These are phyloP conservation scores for Yarrowia sp. DNA, from an alignment of 805 yeast genomes.

Conservation along the genomic window DNA sequence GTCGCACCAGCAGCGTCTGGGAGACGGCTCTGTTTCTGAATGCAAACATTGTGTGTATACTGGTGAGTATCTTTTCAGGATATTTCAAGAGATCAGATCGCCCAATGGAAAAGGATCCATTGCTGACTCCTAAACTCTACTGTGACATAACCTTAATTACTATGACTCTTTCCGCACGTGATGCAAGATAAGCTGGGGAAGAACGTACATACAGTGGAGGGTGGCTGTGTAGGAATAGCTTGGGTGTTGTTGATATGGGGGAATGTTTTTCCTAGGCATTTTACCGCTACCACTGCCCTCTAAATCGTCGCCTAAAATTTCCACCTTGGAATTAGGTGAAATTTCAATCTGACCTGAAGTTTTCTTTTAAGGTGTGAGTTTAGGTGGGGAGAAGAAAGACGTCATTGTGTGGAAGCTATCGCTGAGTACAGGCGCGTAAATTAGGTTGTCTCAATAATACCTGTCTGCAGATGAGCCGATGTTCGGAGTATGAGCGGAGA, in stretches of 20 bases:
- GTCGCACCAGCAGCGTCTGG: conserved; percentile 24
- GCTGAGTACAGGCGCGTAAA: not conserved
- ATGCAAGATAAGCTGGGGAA: conserved; percentile 10
- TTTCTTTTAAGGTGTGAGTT: conserved; percentile 17
- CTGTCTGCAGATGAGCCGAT: conserved; percentile 1
- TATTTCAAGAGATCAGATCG: conserved; percentile 23
- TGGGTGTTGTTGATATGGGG: too few species aligned
- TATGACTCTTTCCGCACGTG: conserved; percentile 38
- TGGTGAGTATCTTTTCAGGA: too few species aligned
- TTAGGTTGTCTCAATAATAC: not conserved
- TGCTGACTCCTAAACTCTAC: conserved; percentile 38
- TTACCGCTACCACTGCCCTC: too few species aligned
- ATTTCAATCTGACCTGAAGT: not conserved
- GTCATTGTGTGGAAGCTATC: conserved; percentile 10
- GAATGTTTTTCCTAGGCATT: too few species aligned
- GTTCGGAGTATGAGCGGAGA: conserved; percentile 2
- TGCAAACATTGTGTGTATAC: conserved; percentile 18
- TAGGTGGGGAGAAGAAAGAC: not conserved
- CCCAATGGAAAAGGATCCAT: conserved; percentile 33
- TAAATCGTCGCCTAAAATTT: too few species aligned
- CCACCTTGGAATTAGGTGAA: not conserved
- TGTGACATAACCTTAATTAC: conserved; percentile 23
- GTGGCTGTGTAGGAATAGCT: too few species aligned
- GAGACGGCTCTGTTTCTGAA: conserved; percentile 26
- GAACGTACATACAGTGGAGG: too few species aligned